A percentile compares a stretch with the other conserved stretches of the same genome.
phyloP scores from a whole-genome alignment of 1,139 yeast genomes.

The Taphrina flavorubra region DNA sequence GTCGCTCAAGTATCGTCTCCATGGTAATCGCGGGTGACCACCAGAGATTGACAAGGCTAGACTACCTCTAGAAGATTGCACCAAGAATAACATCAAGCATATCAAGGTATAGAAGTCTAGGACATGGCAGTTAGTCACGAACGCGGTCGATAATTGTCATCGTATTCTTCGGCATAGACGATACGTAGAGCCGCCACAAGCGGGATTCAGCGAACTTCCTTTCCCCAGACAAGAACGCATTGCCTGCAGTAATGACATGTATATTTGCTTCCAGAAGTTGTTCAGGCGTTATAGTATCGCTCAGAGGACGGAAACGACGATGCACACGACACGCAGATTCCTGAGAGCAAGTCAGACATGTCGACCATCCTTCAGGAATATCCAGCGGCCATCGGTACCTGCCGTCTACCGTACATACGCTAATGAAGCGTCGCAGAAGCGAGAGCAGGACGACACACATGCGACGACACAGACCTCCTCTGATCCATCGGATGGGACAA shows the following conservation, averaged over 20 bases:
- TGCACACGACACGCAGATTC: constrained; percentile 17
- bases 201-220: neutral
- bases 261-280: neutral
- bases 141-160: neutral
- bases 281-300: neutral
- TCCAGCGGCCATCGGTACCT: neutral
- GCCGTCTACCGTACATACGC: constrained; percentile 12
- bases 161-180: constrained; percentile 4
- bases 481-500: constrained; percentile 36
- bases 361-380: neutral
- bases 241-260: neutral
- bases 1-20: constrained; percentile 46
- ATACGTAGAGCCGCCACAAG: neutral
- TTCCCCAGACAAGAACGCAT: constrained; percentile 4
- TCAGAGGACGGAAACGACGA: neutral
- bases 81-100: no score
- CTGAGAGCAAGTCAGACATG: constrained; percentile 7
- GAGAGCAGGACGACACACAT: constrained; percentile 38
- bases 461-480: constrained; percentile 37
- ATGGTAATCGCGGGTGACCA: neutral
- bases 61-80: neutral
- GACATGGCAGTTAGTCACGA: neutral
- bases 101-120: no score
- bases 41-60: neutral
- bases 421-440: constrained; percentile 7